Percentiles rank a stretch among this genome's conserved stretches.
phyloP scores from a whole-genome alignment of 2,329 filamentous ascomycete species.

The Alternaria arborescens region DNA sequence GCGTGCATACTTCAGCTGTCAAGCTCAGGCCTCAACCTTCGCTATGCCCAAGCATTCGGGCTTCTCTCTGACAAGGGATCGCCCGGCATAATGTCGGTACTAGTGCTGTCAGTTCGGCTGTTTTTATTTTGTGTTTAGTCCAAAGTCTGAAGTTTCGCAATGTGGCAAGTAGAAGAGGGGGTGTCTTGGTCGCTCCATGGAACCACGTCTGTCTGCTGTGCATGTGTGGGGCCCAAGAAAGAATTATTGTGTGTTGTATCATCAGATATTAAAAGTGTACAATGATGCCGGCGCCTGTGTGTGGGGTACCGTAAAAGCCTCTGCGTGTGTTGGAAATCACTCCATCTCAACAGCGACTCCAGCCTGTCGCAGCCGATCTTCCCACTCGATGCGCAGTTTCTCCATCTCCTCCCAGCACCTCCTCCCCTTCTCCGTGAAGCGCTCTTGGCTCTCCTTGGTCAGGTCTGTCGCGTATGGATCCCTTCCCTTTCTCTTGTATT shows the following conservation, averaged over 20 bases:
- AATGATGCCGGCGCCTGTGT: neutral
- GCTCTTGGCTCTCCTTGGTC: conserved; percentile 66
- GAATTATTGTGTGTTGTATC: neutral
- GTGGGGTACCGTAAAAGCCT: neutral
- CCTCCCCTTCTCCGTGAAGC: conserved; percentile 70
- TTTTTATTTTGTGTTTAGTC: neutral
- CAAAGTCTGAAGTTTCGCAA: neutral
- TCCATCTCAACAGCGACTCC: conserved; percentile 50
- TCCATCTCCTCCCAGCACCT: conserved; percentile 77
- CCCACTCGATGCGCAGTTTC: conserved; percentile 71
- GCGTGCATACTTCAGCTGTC: conserved; percentile 4
- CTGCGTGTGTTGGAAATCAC: neutral
- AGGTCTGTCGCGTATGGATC: conserved; percentile 66
- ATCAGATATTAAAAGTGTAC: neutral
- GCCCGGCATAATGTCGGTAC: conserved; percentile 8
- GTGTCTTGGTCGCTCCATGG: neutral
- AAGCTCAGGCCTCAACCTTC: conserved; percentile 3
- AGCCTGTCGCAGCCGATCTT: conserved; percentile 50
- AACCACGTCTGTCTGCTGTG: neutral
- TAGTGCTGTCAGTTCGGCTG: neutral
- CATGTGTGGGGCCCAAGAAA: conserved; percentile 3
- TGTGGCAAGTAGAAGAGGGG: neutral
- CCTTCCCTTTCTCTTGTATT: conserved; percentile 61
- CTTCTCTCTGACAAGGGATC: conserved; percentile 8
- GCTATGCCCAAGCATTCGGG: conserved; percentile 1